Percentiles rank a stretch among this genome's conserved stretches.
phyloP scores from a whole-genome alignment of 768 basidiomycete genomes.

The Boletus fagicola region DNA sequence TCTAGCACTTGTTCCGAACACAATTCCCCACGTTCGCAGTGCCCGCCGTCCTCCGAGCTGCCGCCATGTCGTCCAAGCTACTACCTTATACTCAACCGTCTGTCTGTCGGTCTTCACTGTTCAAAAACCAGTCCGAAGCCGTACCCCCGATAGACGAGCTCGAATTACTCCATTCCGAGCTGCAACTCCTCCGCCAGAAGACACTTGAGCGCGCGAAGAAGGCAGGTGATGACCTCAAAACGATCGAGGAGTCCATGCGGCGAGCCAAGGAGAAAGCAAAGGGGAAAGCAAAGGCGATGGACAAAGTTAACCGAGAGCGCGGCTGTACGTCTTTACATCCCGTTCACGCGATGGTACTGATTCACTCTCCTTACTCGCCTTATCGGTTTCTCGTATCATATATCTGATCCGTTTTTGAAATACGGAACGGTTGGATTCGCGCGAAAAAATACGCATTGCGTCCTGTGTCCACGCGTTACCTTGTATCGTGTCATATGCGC shows the following conservation, averaged over 20 bases:
- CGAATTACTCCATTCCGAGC: slow-evolving; percentile 60
- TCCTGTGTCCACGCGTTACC: neutral
- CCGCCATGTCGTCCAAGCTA: slow-evolving; percentile 62
- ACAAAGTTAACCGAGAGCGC: slow-evolving; percentile 70
- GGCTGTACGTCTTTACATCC: slow-evolving; percentile 58
- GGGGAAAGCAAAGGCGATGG: slow-evolving; percentile 68
- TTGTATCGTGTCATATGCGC: neutral
- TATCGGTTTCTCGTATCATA: slow-evolving; percentile 12
- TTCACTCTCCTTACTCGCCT: slow-evolving; percentile 12
- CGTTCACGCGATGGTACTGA: slow-evolving; percentile 12
- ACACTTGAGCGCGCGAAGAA: slow-evolving; percentile 66
- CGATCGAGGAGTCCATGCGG: slow-evolving; percentile 74
- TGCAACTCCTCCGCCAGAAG: slow-evolving; percentile 50
- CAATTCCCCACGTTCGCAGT: slow-evolving; percentile 7
- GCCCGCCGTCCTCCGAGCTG: slow-evolving; percentile 21
- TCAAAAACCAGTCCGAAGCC: slow-evolving; percentile 61
- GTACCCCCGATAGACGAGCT: slow-evolving; percentile 76
- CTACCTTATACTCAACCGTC: slow-evolving; percentile 47
- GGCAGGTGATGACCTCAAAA: slow-evolving; percentile 70
- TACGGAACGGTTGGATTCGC: slow-evolving; percentile 11
- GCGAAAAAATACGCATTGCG: slow-evolving; percentile 4
- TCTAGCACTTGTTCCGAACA: slow-evolving; percentile 11
- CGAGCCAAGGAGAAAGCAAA: slow-evolving; percentile 73
- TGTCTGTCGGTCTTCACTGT: slow-evolving; percentile 55
- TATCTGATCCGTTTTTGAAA: slow-evolving; percentile 5